A percentile compares a stretch with the other conserved stretches of the same genome.
These are phyloP conservation scores for Talaromyces thailandensis DNA, from an alignment of 495 filamentous ascomycete species.

Conservation along the genomic window DNA sequence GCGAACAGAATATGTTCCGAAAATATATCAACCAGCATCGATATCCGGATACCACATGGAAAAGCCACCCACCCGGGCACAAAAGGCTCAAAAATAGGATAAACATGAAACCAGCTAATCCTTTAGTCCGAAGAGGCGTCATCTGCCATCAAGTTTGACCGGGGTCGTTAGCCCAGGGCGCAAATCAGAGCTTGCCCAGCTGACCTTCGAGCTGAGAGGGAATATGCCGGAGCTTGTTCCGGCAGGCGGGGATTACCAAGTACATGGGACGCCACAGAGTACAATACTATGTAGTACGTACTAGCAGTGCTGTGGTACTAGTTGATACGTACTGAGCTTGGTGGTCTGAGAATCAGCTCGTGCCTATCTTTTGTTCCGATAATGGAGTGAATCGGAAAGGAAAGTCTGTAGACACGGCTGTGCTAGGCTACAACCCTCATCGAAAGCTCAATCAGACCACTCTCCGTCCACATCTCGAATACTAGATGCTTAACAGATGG, in stretches of 20 bases:
- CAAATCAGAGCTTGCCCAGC: background rate
- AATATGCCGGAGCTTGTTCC: background rate
- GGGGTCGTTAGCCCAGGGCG: background rate
- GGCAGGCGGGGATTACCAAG: background rate
- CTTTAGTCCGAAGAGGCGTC: background rate
- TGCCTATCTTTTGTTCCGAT: background rate
- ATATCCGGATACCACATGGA: background rate
- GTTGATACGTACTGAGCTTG: background rate
- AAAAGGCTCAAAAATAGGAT: background rate
- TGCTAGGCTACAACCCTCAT: background rate
- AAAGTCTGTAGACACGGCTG: background rate
- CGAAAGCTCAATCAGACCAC: background rate
- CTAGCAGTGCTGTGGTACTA: background rate
- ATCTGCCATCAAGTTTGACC: constrained; percentile 1
- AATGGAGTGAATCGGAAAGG: background rate
- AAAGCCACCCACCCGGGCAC: background rate
- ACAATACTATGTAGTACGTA: background rate
- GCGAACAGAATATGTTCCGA: background rate
- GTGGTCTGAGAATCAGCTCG: background rate
- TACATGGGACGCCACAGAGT: background rate
- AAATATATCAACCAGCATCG: background rate
- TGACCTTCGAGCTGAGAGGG: background rate
- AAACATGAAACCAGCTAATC: background rate
- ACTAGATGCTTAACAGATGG: background rate
- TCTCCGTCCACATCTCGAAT: background rate